Conservation (phyloP, 2,329 filamentous ascomycete species). For the Septoria linicola region DNA sequence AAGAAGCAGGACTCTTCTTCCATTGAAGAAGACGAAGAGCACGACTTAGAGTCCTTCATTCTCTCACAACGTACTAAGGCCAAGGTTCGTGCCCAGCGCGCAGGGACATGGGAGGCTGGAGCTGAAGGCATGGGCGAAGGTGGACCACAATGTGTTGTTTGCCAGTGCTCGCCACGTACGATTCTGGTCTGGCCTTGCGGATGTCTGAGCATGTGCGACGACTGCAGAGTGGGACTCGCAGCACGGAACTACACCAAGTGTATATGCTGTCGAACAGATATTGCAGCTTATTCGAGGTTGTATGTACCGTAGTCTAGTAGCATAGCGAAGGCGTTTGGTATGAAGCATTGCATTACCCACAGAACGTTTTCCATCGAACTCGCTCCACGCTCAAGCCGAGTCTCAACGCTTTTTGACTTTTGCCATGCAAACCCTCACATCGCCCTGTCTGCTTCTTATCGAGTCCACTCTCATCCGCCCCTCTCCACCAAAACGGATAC, state of each 20-base stretch:
- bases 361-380: too few relatives aligned
- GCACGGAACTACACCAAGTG: slow-evolving; percentile 98
- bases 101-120: slow-evolving; percentile 64
- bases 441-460: too few relatives aligned
- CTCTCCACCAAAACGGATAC: too few relatives aligned
- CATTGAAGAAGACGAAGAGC: slow-evolving; percentile 52
- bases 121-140: slow-evolving; percentile 70
- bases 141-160: slow-evolving; percentile 88
- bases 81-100: slow-evolving; percentile 39
- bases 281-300: slow-evolving; percentile 84
- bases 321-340: neutral
- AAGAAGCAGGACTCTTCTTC: slow-evolving; percentile 39
- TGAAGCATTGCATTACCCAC: too few relatives aligned
- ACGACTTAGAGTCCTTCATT: slow-evolving; percentile 59
- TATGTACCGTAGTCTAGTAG: slow-evolving; percentile 68
- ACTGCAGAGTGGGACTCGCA: slow-evolving; percentile 87
- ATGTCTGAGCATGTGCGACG: slow-evolving; percentile 90
- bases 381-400: too few relatives aligned
- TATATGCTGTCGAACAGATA: slow-evolving; percentile 86
- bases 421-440: too few relatives aligned
- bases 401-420: too few relatives aligned
- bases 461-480: too few relatives aligned
- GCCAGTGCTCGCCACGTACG: slow-evolving; percentile 79
- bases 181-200: slow-evolving; percentile 96
- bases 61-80: slow-evolving; percentile 52